phyloP scores from a whole-genome alignment of 495 filamentous ascomycete genomes.

The Parathielavia appendiculata region DNA sequence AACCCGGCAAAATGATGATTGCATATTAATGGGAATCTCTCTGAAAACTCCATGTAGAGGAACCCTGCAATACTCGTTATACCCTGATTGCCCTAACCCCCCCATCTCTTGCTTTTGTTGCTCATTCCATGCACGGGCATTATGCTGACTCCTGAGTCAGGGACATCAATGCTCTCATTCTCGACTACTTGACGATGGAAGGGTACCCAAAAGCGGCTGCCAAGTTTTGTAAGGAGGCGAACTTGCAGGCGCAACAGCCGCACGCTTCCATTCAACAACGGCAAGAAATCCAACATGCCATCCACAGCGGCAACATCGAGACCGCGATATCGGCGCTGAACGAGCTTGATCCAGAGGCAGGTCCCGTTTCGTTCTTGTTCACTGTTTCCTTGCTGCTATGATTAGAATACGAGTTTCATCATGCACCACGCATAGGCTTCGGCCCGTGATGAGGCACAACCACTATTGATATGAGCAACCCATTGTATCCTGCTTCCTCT shows the following conservation, averaged over 20 bases:
- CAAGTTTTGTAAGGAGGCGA: conserved; percentile 91
- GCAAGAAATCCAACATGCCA: conserved; percentile 72
- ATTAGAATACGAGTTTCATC: conserved; percentile 83
- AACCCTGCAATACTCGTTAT: conserved; percentile 43
- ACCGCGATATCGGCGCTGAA: conserved; percentile 81
- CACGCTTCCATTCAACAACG: conserved; percentile 68
- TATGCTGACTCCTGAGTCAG: conserved; percentile 43
- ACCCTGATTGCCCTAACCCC: conserved; percentile 39
- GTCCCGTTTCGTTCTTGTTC: conserved; percentile 27
- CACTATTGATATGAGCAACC: conserved; percentile 69
- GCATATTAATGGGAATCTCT: conserved; percentile 99
- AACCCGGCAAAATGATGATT: conserved; percentile 66
- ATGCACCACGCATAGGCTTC: conserved; percentile 99
- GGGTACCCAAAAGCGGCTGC: conserved; percentile 90
- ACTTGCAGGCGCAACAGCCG: conserved; percentile 67
- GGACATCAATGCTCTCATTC: conserved; percentile 90
- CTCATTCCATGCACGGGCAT: not conserved
- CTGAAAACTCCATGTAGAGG: conserved; percentile 89
- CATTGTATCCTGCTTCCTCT: not conserved
- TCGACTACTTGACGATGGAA: conserved; percentile 96
- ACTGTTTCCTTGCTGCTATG: conserved; percentile 53
- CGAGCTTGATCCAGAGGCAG: conserved; percentile 83
- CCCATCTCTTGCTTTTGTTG: conserved; percentile 48
- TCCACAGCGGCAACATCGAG: conserved; percentile 79
- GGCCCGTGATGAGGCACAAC: conserved; percentile 90